These are phyloP conservation scores for Peronospora belbahrii DNA, from an alignment of 352 stramenopile species.

Conservation along the genomic window DNA sequence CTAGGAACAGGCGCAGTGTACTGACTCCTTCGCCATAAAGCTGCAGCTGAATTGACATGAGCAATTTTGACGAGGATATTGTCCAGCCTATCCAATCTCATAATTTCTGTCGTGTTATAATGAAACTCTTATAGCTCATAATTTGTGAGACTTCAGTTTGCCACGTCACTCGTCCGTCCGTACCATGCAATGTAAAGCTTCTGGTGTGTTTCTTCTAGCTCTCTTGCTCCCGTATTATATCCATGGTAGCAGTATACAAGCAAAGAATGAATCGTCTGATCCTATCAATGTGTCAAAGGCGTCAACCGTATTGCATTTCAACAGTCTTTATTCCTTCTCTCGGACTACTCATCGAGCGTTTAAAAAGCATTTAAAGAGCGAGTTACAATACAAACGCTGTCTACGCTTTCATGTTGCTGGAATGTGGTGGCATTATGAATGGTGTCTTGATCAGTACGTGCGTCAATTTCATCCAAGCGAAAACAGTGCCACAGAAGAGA, in stretches of 20 bases:
- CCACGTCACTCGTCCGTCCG: too few species aligned
- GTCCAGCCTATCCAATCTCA: background rate
- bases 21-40: conserved; percentile 18
- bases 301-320: conserved; percentile 32
- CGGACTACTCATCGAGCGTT: conserved; percentile 55
- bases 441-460: conserved; percentile 63
- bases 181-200: conserved; percentile 2
- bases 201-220: conserved; percentile 12
- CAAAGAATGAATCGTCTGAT: conserved; percentile 8
- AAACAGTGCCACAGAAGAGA: conserved; percentile 15
- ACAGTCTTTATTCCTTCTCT: conserved; percentile 51
- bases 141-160: too few species aligned
- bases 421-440: conserved; percentile 84
- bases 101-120: background rate
- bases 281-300: background rate
- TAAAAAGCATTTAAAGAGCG: conserved; percentile 58
- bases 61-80: background rate
- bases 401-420: conserved; percentile 49
- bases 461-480: conserved; percentile 52
- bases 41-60: conserved; percentile 15
- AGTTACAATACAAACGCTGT: conserved; percentile 42
- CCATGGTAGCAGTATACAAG: conserved; percentile 1
- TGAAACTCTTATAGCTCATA: too few species aligned
- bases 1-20: conserved; percentile 26
- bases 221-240: conserved; percentile 11